Base-by-base conservation (phyloP, 1,284 basidiomycete genomes). In the Puccinia sorghi region DNA sequence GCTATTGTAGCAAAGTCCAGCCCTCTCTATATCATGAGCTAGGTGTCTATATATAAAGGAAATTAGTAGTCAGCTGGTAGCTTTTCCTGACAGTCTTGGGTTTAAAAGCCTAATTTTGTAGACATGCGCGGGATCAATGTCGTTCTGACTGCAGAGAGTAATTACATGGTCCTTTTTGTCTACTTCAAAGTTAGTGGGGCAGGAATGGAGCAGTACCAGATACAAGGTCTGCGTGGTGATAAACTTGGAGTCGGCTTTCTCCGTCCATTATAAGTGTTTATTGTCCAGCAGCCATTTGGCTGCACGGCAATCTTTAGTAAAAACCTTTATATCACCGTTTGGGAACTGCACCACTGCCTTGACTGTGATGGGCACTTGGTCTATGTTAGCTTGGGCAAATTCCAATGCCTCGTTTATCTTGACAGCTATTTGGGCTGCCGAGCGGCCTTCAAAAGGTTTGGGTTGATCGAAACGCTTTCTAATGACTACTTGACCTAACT, bases 201-300 rank as follows among this genome's bases (percentile, higher is more conserved):
- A 67, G 5, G 64, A 67, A 25, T 67, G 64, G 3, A 59, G 15
- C 22, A 25, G 12, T 2, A 17, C 22, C 25, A 43, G 17, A 32
- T 32, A 32, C 1, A 4, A 32, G 4, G 32, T 32, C 32, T 4
- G 1, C 1, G n/a, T 20, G n/a, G 43, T 69, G 41, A 46, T 20
- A 69, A 69, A 69, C 7, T n/a, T 32, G 6, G 43, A 43, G 43
- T 69, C 43, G 0, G 66, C 66, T 17, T n/a, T 12, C 11, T 25
- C 4, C 4, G 67, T 70, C 67, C 67, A n/a, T n/a, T n/a, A 70
- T 1, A 39, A 7, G 20, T 50, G 22, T n/a, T 39, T 48, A 17
- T 70, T 70, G 4, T 70, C 48, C 3, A 70, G 67, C 3, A 70
- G 32, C 67, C 63, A 66, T 46, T 46, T 66, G 8, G 63, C 63